Percentiles rank a stretch among this genome's conserved stretches.
phyloP scores from a whole-genome alignment of 345 rosid species.

The Erodium maritimum region DNA sequence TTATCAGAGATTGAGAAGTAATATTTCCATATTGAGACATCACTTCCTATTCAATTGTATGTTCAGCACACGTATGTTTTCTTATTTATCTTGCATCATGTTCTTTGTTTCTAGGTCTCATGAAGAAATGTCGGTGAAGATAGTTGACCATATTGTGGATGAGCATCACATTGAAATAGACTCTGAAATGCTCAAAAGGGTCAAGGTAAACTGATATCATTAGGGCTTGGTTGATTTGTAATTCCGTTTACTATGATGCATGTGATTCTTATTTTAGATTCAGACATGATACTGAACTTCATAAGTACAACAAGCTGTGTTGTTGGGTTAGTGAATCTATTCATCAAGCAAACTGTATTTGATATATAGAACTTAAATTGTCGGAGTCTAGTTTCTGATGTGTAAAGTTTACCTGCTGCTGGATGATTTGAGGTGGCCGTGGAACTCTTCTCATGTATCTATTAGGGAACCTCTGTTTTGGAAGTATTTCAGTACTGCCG shows the following conservation, averaged over 20 bases:
- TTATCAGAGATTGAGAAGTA: no score
- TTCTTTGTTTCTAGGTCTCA: constrained; percentile 47
- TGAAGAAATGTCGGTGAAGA: constrained; percentile 66
- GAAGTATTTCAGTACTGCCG: background rate
- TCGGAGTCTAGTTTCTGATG: background rate
- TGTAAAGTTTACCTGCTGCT: background rate
- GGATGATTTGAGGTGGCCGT: background rate
- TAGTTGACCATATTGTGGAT: constrained; percentile 77
- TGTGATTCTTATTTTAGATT: background rate
- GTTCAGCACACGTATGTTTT: background rate
- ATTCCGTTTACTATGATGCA: background rate
- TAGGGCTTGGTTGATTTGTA: constrained; percentile 1
- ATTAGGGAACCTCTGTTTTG: background rate
- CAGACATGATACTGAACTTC: background rate
- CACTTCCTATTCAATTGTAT: background rate
- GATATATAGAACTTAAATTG: background rate
- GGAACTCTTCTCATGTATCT: background rate
- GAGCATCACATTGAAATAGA: constrained; percentile 76
- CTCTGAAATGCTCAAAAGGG: constrained; percentile 61
- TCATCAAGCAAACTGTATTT: background rate
- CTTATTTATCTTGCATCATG: constrained; percentile 1
- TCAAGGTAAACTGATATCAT: constrained; percentile 40
- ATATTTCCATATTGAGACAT: background rate
- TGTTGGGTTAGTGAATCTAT: background rate
- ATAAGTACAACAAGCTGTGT: background rate